Evolutionary conservation across 257 asterid genomes (phyloP).

Genomic region (Anisodus acutangulus): DNA sequence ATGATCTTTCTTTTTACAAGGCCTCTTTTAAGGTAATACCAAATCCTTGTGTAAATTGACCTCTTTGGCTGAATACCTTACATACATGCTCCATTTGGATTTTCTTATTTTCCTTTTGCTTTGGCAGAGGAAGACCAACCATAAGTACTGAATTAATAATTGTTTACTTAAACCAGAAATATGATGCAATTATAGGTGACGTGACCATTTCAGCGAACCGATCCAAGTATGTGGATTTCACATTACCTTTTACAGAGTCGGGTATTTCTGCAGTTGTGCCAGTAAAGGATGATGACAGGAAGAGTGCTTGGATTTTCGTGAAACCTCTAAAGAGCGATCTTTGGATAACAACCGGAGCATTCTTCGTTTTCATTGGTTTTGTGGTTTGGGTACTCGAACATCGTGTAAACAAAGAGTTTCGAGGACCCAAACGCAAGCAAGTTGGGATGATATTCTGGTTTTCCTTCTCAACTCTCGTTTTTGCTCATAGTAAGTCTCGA

Average conservation of each 20-base stretch:
- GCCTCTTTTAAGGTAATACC: constrained; percentile 39
- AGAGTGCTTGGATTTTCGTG: constrained; percentile 40
- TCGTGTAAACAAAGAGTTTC: constrained; percentile 41
- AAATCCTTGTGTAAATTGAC: neutral
- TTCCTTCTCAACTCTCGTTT: constrained; percentile 50
- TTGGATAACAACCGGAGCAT: constrained; percentile 44
- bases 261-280: constrained; percentile 47
- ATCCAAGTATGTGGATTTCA: constrained; percentile 50
- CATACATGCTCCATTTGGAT: neutral
- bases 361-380: constrained; percentile 40
- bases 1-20: constrained; percentile 44
- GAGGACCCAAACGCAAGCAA: constrained; percentile 49
- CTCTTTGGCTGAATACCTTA: neutral
- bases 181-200: constrained; percentile 55
- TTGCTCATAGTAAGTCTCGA: constrained; percentile 43
- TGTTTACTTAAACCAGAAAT: constrained; percentile 33
- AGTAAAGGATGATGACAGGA: constrained; percentile 30
- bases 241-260: constrained; percentile 50
- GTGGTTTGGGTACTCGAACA: constrained; percentile 55
- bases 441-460: constrained; percentile 50
- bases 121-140: neutral
- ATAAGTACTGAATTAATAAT: neutral
- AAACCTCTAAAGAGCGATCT: constrained; percentile 40
- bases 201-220: constrained; percentile 45
- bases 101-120: neutral